These are phyloP conservation scores for Irpex rosettiformis DNA, from an alignment of 1,284 basidiomycete species.

Conservation along the genomic window DNA sequence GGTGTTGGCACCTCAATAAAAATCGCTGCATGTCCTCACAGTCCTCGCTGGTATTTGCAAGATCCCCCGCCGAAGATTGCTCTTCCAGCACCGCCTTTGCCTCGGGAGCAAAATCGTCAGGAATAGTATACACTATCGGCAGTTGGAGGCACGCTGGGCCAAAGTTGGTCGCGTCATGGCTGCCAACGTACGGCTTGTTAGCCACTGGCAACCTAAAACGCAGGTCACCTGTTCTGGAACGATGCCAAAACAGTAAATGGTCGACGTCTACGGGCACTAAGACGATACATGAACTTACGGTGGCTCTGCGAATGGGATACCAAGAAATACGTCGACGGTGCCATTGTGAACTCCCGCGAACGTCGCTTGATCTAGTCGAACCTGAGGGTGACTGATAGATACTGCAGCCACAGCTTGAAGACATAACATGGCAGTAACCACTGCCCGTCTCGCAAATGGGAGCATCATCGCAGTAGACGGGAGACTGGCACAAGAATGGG, in stretches of 20 bases:
- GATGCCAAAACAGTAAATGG: no score
- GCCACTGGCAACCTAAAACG: slow-evolving; percentile 45
- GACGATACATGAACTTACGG: slow-evolving; percentile 16
- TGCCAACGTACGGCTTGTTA: slow-evolving; percentile 36
- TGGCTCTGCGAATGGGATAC: slow-evolving; percentile 23
- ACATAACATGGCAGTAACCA: no score
- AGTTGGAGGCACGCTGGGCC: slow-evolving; percentile 52
- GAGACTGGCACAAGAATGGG: no score
- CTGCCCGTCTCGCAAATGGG: no score
- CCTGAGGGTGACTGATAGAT: background rate
- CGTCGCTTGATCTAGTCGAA: slow-evolving; percentile 21
- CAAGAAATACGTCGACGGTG: slow-evolving; percentile 18
- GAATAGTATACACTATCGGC: slow-evolving; percentile 11
- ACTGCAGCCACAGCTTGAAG: no score
- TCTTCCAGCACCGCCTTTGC: background rate
- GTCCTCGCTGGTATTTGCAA: slow-evolving; percentile 4
- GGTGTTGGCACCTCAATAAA: background rate
- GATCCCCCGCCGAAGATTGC: background rate
- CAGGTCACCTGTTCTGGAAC: slow-evolving; percentile 17
- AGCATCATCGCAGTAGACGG: no score
- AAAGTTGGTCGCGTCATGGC: slow-evolving; percentile 36
- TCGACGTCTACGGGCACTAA: background rate
- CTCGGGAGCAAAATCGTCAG: background rate
- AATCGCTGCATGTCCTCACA: background rate
- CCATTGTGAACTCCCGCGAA: slow-evolving; percentile 20